Conservation (phyloP, 306 rosid species). For the Pyrus bretschneideri region DNA sequence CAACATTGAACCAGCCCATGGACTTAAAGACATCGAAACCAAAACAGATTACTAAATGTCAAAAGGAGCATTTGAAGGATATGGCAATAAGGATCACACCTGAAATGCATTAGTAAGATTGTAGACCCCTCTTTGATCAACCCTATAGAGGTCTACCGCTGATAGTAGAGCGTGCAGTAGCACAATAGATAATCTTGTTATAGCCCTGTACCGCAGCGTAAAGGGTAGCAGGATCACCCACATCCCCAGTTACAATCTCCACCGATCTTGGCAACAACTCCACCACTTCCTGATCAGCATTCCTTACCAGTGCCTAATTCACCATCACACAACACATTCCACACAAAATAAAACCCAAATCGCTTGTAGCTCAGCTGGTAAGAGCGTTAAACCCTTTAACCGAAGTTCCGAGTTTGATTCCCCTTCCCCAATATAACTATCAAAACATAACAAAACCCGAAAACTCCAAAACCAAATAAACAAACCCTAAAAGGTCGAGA, state of each 20-base stretch:
- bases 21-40: not conserved
- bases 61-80: not conserved
- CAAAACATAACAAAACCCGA: no score
- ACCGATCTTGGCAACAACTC: constrained; percentile 90
- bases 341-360: not conserved
- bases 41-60: not conserved
- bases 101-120: constrained; percentile 86
- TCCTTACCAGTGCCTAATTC: constrained; percentile 77
- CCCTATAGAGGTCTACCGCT: constrained; percentile 87
- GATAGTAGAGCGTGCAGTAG: constrained; percentile 86
- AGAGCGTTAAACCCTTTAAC: no score
- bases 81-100: constrained; percentile 28
- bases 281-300: constrained; percentile 55
- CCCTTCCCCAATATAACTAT: no score
- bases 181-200: constrained; percentile 85
- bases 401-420: no score
- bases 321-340: not conserved
- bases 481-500: not conserved
- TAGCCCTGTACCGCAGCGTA: constrained; percentile 64
- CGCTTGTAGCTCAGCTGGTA: no score
- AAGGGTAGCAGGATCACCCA: constrained; percentile 71
- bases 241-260: constrained; percentile 74
- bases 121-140: constrained; percentile 81
- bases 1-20: not conserved
- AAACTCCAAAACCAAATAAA: not conserved